Conservation (phyloP, 1,284 basidiomycete genomes). For the Ceratorhiza oryzae-sativae region DNA sequence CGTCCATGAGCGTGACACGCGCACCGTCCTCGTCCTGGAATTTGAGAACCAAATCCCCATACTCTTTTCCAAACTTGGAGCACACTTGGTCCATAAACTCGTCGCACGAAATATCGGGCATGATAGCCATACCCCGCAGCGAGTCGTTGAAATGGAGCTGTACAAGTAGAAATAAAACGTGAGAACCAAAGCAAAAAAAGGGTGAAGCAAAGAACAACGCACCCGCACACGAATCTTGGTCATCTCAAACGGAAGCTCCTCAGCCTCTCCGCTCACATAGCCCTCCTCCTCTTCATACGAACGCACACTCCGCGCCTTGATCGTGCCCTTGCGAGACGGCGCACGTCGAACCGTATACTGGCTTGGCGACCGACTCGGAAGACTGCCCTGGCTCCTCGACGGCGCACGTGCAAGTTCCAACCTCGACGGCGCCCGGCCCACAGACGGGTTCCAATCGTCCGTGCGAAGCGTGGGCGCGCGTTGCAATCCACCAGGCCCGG, state of each 20-base stretch:
- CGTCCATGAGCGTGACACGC: conserved; percentile 80
- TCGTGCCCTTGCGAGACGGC: conserved; percentile 15
- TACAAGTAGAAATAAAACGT: conserved; percentile 5
- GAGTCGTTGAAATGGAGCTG: conserved; percentile 81
- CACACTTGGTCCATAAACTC: conserved; percentile 77
- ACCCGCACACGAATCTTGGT: conserved; percentile 84
- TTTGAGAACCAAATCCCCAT: conserved; percentile 65
- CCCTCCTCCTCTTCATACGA: conserved; percentile 76
- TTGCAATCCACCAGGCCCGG: conserved; percentile 44
- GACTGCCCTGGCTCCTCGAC: conserved; percentile 51
- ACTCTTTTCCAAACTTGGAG: conserved; percentile 69
- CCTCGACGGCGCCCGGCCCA: conserved; percentile 49
- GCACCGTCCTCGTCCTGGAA: conserved; percentile 89
- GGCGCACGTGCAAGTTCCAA: conserved; percentile 43
- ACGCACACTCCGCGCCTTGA: conserved; percentile 19
- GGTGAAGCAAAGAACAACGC: conserved; percentile 45
- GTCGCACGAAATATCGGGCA: conserved; percentile 66
- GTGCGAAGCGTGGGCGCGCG: conserved; percentile 55
- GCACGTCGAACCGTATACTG: conserved; percentile 11
- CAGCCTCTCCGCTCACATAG: conserved; percentile 63
- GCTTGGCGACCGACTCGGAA: conserved; percentile 10
- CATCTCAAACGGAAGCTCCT: conserved; percentile 69
- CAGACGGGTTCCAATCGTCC: conserved; percentile 54
- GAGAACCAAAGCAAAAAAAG: not conserved
- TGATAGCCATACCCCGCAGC: conserved; percentile 82